A percentile compares a stretch with the other conserved stretches of the same genome.
Evolutionary conservation across 1,139 yeast species (phyloP).

Genomic region (Hanseniaspora gamundiae): DNA sequence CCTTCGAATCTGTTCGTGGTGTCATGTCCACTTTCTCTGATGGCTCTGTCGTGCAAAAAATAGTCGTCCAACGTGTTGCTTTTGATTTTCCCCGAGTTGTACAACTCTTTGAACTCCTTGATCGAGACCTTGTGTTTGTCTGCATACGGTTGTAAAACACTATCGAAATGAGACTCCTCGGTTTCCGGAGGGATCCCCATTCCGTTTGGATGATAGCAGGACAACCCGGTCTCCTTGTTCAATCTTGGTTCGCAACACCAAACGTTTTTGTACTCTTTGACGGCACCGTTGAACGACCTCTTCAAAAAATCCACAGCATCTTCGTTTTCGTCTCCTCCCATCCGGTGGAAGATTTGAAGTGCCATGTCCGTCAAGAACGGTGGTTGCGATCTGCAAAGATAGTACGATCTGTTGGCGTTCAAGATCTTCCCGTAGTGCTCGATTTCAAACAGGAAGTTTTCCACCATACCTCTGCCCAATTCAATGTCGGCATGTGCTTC

Average conservation of each 20-base stretch:
- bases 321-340: conserved; percentile 31
- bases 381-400: conserved; percentile 87
- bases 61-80: conserved; percentile 83
- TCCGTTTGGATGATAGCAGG: conserved; percentile 87
- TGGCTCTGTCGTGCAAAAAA: conserved; percentile 87
- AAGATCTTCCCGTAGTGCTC: conserved; percentile 82
- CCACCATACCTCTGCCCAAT: conserved; percentile 84
- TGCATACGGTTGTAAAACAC: conserved; percentile 58
- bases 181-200: conserved; percentile 94
- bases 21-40: conserved; percentile 94
- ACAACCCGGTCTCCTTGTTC: conserved; percentile 67
- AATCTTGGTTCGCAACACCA: conserved; percentile 71
- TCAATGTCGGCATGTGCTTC: conserved; percentile 47
- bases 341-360: conserved; percentile 50
- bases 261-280: conserved; percentile 70
- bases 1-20: conserved; percentile 88
- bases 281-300: conserved; percentile 64
- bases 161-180: conserved; percentile 77
- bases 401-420: conserved; percentile 90
- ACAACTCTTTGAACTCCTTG: conserved; percentile 58
- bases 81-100: conserved; percentile 50
- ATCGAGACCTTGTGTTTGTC: conserved; percentile 48
- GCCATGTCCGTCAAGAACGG: conserved; percentile 97
- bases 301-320: conserved; percentile 48
- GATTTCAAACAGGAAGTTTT: conserved; percentile 84